Conservation (phyloP, 2,329 filamentous ascomycete genomes). For the Neophaeococcomyces aloes region DNA sequence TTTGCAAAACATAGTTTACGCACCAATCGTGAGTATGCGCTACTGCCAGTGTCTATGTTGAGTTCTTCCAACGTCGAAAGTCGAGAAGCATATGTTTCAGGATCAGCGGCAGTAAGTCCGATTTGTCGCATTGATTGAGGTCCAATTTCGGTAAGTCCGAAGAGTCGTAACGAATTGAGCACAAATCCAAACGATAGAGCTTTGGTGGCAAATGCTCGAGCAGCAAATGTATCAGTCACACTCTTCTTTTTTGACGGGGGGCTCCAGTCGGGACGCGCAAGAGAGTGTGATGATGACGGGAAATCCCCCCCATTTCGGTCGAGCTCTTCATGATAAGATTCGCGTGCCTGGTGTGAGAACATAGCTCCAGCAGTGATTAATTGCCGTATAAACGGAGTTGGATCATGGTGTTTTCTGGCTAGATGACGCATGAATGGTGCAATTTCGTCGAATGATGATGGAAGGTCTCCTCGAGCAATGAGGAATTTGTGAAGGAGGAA, state of each 20-base stretch:
- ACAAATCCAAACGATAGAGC: conserved; percentile 64
- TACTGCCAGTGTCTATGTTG: conserved; percentile 52
- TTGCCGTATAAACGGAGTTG: conserved; percentile 12
- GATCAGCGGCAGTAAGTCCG: conserved; percentile 51
- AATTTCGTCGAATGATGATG: conserved; percentile 28
- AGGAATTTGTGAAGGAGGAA: conserved; percentile 39
- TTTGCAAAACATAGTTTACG: conserved; percentile 51
- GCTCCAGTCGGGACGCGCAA: conserved; percentile 12
- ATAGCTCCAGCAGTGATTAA: conserved; percentile 21
- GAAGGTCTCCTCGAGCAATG: conserved; percentile 32
- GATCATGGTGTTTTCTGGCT: conserved; percentile 23
- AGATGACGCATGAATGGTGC: conserved; percentile 33
- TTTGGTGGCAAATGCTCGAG: conserved; percentile 69
- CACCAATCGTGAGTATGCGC: conserved; percentile 56
- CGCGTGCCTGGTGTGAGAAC: conserved; percentile 16
- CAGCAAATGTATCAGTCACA: conserved; percentile 61
- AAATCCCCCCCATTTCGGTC: too few relatives aligned
- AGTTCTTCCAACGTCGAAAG: conserved; percentile 51
- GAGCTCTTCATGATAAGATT: too few relatives aligned
- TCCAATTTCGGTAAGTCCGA: conserved; percentile 63
- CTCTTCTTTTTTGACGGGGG: conserved; percentile 14
- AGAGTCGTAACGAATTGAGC: conserved; percentile 56
- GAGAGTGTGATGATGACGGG: too few relatives aligned
- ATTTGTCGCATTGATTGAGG: conserved; percentile 68
- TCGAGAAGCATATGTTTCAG: conserved; percentile 46